Conservation (phyloP, 2,329 filamentous ascomycete genomes). For the Seiridium cupressi region DNA sequence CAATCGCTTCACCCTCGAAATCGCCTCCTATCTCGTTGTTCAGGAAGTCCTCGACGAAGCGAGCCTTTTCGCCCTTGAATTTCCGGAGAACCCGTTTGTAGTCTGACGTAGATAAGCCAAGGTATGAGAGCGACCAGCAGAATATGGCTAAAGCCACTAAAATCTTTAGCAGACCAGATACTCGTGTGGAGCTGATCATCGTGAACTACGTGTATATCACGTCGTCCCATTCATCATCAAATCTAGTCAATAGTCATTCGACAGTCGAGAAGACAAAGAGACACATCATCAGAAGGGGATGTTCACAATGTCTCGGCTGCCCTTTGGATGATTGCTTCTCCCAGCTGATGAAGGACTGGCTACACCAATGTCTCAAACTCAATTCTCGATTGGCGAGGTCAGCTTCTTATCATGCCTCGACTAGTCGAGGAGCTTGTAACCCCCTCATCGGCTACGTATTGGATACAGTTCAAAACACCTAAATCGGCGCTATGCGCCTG, state of each 20-base stretch:
- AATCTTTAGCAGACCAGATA: slow-evolving; percentile 24
- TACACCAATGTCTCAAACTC: slow-evolving; percentile 6
- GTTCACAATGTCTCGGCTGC: neutral
- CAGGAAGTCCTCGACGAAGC: slow-evolving; percentile 33
- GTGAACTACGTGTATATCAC: slow-evolving; percentile 9
- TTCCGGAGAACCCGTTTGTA: slow-evolving; percentile 15
- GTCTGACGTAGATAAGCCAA: slow-evolving; percentile 19
- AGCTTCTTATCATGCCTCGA: neutral
- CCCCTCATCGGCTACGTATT: no score
- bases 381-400: neutral
- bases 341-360: neutral
- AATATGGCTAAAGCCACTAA: slow-evolving; percentile 19
- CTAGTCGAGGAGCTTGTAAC: no score
- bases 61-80: slow-evolving; percentile 28
- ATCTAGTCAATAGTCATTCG: no score
- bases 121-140: slow-evolving; percentile 22
- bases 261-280: neutral
- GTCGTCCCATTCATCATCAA: neutral
- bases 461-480: no score
- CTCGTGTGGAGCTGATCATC: slow-evolving; percentile 23
- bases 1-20: slow-evolving; percentile 29
- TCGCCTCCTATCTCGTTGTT: slow-evolving; percentile 28
- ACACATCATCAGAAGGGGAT: neutral
- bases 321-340: neutral
- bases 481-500: no score